Evolutionary conservation across 148 eudicot species (phyloP), one percentile per base, ranked within the genome.

Genomic region (Chenopodium quinoa): DNA sequence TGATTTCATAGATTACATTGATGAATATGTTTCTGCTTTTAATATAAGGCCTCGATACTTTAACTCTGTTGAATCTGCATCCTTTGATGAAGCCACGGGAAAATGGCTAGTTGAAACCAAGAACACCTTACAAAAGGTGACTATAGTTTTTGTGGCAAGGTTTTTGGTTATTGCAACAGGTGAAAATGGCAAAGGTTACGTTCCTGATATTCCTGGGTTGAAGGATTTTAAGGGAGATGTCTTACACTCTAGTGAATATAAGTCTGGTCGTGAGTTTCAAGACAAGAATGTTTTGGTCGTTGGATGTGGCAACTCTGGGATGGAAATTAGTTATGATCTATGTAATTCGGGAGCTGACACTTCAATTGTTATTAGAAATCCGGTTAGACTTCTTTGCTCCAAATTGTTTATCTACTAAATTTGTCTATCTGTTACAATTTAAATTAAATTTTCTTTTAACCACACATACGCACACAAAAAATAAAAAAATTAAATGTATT

Each of bases 281-380:
- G 70, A 62, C 2, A 77, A 84, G 27, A 31, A 75, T 29, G 91
- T 89, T 12, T 76, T 89, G 60, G 90, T 89, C 16, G 89, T 89
- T 67, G 91, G 89, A 0, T 83, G 85, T 64, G 92, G 92, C 23
- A 89, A 89, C 47, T 89, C 92, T 0, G 90, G 92, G 14, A 89
- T 89, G 90, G 90, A 89, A 82, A 89, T 88, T 64, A 64, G 77
- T 29, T 79, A 78, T 27, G 90, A 89, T 80, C 77, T 89, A 17
- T 76, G 83, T 9, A 71, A 78, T 11, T 78, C 56, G 72, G 90
- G 89, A 10, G 91, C 85, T 3, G 76, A 86, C 50, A 76, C 90
- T 8, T 89, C 86, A 1, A 84, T 87, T 40, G 90, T 89, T 9
- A 75, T 87, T 9, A 22, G 88, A 72, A 85, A 73, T 74, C 87